A percentile compares a stretch with the other conserved stretches of the same genome.
These are phyloP conservation scores for Collybia sp. DNA, from an alignment of 768 basidiomycete genomes.

Conservation along the genomic window DNA sequence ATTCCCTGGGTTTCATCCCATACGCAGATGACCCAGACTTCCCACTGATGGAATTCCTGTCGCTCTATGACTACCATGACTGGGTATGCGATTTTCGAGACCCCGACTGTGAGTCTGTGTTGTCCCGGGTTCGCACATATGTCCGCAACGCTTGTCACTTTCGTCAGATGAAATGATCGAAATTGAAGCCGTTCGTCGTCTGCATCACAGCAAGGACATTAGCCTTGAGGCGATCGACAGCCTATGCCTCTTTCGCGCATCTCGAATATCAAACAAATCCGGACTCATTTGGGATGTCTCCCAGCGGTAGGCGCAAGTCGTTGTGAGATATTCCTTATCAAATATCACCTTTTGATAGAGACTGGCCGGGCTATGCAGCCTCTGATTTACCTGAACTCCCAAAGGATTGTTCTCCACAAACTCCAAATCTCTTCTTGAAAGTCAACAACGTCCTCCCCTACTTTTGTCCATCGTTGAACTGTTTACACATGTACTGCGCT, in stretches of 20 bases:
- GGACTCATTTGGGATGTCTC: slow-evolving; percentile 38
- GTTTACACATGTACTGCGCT: slow-evolving; percentile 33
- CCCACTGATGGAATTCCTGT: slow-evolving; percentile 19
- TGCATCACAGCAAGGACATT: slow-evolving; percentile 25
- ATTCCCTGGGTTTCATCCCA: slow-evolving; percentile 29
- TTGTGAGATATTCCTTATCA: background rate
- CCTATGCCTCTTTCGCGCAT: slow-evolving; percentile 18
- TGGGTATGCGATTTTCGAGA: slow-evolving; percentile 35
- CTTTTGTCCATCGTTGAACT: slow-evolving; percentile 46
- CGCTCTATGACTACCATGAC: slow-evolving; percentile 18
- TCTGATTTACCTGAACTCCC: slow-evolving; percentile 6
- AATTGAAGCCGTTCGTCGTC: slow-evolving; percentile 36
- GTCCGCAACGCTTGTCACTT: background rate
- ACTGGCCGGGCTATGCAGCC: slow-evolving; percentile 30
- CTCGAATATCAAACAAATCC: slow-evolving; percentile 16
- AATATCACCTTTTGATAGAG: slow-evolving; percentile 19
- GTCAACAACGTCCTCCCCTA: slow-evolving; percentile 22
- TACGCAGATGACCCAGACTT: slow-evolving; percentile 45
- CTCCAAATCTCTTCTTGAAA: slow-evolving; percentile 22
- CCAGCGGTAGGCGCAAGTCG: slow-evolving; percentile 31
- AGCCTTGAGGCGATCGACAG: slow-evolving; percentile 30
- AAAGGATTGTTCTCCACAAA: slow-evolving; percentile 11
- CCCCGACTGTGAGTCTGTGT: slow-evolving; percentile 40
- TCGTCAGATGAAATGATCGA: slow-evolving; percentile 43
- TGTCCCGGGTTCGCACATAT: background rate